Evolutionary conservation across 495 filamentous ascomycete species (phyloP).

Genomic region (Tuber calosporum): DNA sequence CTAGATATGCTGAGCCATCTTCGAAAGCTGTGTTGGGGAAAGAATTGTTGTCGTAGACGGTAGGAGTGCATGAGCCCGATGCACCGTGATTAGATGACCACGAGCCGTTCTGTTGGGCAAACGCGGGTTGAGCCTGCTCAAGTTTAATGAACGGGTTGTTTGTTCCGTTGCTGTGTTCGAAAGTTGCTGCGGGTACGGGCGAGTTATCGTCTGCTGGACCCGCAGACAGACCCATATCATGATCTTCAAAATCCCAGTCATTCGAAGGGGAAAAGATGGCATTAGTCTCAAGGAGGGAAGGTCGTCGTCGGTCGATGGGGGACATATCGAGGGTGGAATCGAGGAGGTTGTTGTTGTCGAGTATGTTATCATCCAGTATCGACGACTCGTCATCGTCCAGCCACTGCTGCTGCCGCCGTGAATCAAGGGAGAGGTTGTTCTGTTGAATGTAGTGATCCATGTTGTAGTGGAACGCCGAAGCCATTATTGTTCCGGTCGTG

Average conservation of each 20-base stretch:
- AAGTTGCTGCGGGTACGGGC: constrained; percentile 41
- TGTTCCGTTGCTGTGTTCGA: constrained; percentile 45
- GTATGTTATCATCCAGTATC: constrained; percentile 78
- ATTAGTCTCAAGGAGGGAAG: constrained; percentile 64
- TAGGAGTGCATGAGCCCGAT: constrained; percentile 46
- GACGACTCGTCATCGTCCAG: constrained; percentile 74
- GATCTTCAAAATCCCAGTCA: constrained; percentile 52
- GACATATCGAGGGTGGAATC: constrained; percentile 65
- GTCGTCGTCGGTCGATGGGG: constrained; percentile 57
- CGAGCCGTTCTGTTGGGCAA: constrained; percentile 45
- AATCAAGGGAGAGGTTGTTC: constrained; percentile 38
- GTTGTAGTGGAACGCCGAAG: constrained; percentile 40
- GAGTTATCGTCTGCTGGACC: constrained; percentile 46
- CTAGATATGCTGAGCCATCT: constrained; percentile 41
- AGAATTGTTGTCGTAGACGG: constrained; percentile 41
- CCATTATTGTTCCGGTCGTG: constrained; percentile 30
- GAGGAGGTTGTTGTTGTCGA: constrained; percentile 58
- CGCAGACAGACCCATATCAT: constrained; percentile 48
- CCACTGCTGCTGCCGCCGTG: constrained; percentile 42
- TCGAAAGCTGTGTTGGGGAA: constrained; percentile 43
- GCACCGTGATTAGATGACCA: constrained; percentile 42
- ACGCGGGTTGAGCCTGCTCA: constrained; percentile 45
- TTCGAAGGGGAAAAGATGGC: constrained; percentile 59
- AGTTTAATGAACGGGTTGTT: constrained; percentile 49
- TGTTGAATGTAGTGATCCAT: constrained; percentile 41